Evolutionary conservation across 2,329 filamentous ascomycete genomes (phyloP), one percentile per base, ranked within the genome.

Genomic region (Penicillium janthinellum): DNA sequence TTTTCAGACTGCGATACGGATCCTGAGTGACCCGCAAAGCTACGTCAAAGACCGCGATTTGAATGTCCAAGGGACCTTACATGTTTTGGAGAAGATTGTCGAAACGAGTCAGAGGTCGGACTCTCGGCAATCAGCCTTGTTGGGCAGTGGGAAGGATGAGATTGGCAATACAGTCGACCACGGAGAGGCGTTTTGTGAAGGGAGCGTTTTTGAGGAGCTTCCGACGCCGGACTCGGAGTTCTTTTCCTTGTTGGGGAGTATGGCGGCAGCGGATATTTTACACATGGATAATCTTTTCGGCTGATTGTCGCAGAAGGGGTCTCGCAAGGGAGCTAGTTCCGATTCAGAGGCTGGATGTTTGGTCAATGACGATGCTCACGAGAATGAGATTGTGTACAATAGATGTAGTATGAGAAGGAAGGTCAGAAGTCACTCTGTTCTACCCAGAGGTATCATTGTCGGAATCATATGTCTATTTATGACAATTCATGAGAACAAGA

Each of bases 401-500:
- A 31, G 31, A 31, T 31, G 7, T 31, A 31, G 28, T 31, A 31
- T 31, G 39, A 15, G 7, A 22, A 42, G 7, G 4, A 11, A 12
- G 39, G 39, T 10, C 17, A 42, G 8, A 42, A 31, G 31, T 31
- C 31, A 31, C 4, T 42, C 12, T 12, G 20, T 20, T 3, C n/a
- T 22, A 22, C 7, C 17, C 49, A 42, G 47, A 42, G 25, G 47
- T 38, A 42, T 59, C 54, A 60, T 56, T 56, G 47, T 47, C 44
- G 53, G 34, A 44, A 56, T 58, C 56, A 55, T 47, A 60, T 44
- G 53, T 65, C 62, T 65, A 65, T 59, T 60, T 58, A 51, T 54
- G 49, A 58, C 56, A 54, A 31, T 25, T 58, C 53, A 49, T 55
- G 17, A 52, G 12, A 54, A 15, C 55, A 48, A 53, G 31, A 34